Percentiles rank a stretch among this genome's conserved stretches.
Conservation (phyloP, 805 yeast genomes). For the Candida maesae region DNA sequence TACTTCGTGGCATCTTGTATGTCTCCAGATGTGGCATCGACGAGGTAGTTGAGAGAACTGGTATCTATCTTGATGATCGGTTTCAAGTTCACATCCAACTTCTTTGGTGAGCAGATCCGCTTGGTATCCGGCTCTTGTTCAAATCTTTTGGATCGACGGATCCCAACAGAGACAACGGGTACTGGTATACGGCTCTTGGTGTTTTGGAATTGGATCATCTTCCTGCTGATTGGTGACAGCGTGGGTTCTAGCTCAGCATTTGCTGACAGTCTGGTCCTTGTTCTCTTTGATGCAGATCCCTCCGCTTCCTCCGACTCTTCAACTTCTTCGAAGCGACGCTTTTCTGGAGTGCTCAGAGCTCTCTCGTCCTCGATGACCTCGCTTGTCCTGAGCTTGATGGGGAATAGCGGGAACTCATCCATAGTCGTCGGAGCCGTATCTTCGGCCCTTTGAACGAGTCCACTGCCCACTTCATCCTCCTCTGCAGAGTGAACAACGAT, state of each 20-base stretch:
- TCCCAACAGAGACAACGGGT: conserved; percentile 10
- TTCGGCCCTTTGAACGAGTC: neutral
- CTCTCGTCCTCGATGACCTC: conserved; percentile 11
- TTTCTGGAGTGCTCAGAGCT: conserved; percentile 15
- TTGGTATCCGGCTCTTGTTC: conserved; percentile 5
- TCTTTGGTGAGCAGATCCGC: conserved; percentile 20
- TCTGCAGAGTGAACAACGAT: neutral
- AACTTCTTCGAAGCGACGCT: conserved; percentile 1
- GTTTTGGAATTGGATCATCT: conserved; percentile 9
- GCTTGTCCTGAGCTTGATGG: conserved; percentile 1
- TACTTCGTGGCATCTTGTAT: conserved; percentile 62
- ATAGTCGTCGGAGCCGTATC: neutral
- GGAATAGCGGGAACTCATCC: conserved; percentile 18
- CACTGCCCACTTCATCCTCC: neutral
- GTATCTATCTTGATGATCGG: conserved; percentile 15
- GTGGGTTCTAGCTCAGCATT: neutral
- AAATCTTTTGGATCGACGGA: conserved; percentile 24
- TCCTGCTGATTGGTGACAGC: conserved; percentile 14
- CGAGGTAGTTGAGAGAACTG: conserved; percentile 39
- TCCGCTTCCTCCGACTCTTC: conserved; percentile 7
- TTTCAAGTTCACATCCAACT: conserved; percentile 7
- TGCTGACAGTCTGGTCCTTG: too few relatives aligned
- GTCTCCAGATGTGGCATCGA: conserved; percentile 58
- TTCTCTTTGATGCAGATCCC: conserved; percentile 16
- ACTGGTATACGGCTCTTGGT: conserved; percentile 22